Base-by-base conservation (phyloP, 2,329 filamentous ascomycete genomes). In the Dactylonectria macrodidyma region DNA sequence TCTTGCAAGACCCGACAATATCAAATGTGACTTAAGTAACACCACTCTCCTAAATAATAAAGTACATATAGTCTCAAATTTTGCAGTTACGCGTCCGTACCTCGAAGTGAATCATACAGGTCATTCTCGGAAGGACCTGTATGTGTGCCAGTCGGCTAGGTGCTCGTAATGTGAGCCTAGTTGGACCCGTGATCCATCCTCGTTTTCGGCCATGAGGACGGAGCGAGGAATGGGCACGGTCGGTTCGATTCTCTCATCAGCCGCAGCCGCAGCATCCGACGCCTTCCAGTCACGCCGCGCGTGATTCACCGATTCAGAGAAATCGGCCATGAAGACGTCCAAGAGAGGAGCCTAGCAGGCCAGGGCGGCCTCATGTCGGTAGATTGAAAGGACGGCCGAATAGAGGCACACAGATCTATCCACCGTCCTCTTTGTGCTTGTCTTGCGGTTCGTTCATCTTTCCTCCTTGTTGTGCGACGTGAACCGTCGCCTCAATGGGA, bases 381-480 rank as follows among this genome's bases (percentile, higher is more conserved):
- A 12, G 26, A 54, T 47, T 61, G 46, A 47, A 33, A 30, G 34
- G 41, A 19, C 41, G 41, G 24, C 22, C 48, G 16, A 33, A 2
- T 19, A 41, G 22, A 41, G 50, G 52, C 22, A 50, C 26, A 16
- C 48, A 26, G 11, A 36, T 38, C 33, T 41, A 12, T 52, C 54
- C 12, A n/a, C 11, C 19, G 19, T 14, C n/a, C 30, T 47, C 44
- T 57, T 34, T 55, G 36, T 24, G 24, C 67, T 36, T 44, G 11
- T 24, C 22, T 48, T 46, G 30, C 14, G 44, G 41, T 14, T 33
- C 14, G 12, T 51, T 14, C 4, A 34, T 26, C 16, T 60, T 41
- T 65, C 68, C 58, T 67, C 59, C 63, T 55, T 55, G 36, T 52
- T 52, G 55, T 50, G 36, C 58, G 48, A 60, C 61, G 56, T 51